Evolutionary conservation across 352 stramenopile genomes (phyloP), one percentile per base, ranked within the genome.

Genomic region (Phytophthora nicotianae): DNA sequence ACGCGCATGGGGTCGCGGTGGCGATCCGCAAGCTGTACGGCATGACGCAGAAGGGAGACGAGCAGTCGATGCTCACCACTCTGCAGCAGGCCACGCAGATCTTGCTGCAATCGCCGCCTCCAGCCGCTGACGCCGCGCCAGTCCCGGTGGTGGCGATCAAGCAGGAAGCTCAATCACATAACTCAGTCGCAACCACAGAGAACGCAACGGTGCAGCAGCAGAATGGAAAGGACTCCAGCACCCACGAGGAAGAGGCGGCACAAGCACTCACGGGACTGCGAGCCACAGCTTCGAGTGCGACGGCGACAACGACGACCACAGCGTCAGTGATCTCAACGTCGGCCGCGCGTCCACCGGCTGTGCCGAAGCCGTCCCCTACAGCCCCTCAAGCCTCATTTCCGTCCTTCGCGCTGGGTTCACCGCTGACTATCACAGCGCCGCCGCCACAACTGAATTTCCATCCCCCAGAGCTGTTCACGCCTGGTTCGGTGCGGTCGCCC

Each of bases 191-290:
- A 64, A 24, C 9, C 17, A 19, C 29, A 51, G 53, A 58, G 4
- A 42, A 35, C 20, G 32, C 21, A 10, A n/a, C 29, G 14, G 6
- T 8, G 5, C 32, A 42, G 20, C 46, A 52, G 13, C 65, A 74
- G 20, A 75, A 73, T 1, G 65, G 35, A 14, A 76, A 69, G 33
- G 66, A 72, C 17, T 70, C 68, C 11, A 65, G 58, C 11, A 62
- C 53, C n/a, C 81, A 90, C 61, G 83, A 93, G 53, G 76, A 77
- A 29, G 79, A 82, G 24, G 83, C 83, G 4, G 83, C 83, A 4
- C 81, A 93, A 57, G 83, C 83, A 50, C 77, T 93, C 33, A 93
- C 83, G 27, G 83, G 83, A 20, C 62, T 93, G 16, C 81, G 83
- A n/a, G 68, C 57, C 11, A 64, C 50, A 49, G 56, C 56, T 16